Conservation (phyloP, 2,329 filamentous ascomycete genomes). For the Aspergillus tubingensis region DNA sequence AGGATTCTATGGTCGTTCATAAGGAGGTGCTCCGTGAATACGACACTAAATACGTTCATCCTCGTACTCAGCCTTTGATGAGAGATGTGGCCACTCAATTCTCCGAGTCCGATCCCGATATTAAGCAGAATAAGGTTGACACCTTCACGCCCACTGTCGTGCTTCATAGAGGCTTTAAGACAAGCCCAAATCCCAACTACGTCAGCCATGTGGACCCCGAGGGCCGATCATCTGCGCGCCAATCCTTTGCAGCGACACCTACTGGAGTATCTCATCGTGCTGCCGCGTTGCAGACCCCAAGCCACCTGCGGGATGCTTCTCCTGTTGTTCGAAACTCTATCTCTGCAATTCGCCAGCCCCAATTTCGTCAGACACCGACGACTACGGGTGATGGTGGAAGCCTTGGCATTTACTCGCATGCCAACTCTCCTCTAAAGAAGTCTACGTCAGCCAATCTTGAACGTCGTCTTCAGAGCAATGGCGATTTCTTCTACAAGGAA, state of each 20-base stretch:
- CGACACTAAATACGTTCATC: slow-evolving; percentile 92
- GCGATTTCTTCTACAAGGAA: slow-evolving; percentile 40
- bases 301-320: slow-evolving; percentile 52
- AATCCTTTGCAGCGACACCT: slow-evolving; percentile 47
- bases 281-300: slow-evolving; percentile 41
- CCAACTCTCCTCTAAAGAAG: slow-evolving; percentile 81
- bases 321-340: slow-evolving; percentile 43
- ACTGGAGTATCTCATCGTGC: slow-evolving; percentile 37
- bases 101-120: slow-evolving; percentile 49
- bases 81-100: slow-evolving; percentile 79
- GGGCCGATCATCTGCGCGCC: slow-evolving; percentile 42
- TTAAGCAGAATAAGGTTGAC: slow-evolving; percentile 57
- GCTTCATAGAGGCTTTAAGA: slow-evolving; percentile 74
- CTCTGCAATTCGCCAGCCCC: slow-evolving; percentile 56
- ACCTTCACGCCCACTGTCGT: slow-evolving; percentile 63
- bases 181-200: slow-evolving; percentile 82
- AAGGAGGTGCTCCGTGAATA: slow-evolving; percentile 94
- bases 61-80: slow-evolving; percentile 78
- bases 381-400: slow-evolving; percentile 68
- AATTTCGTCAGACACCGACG: slow-evolving; percentile 50
- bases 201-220: slow-evolving; percentile 71
- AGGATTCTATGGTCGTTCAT: slow-evolving; percentile 81
- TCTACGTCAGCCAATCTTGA: slow-evolving; percentile 62
- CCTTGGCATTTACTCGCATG: slow-evolving; percentile 77
- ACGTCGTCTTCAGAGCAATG: slow-evolving; percentile 42